Percentiles rank a stretch among this genome's conserved stretches.
Evolutionary conservation across 176 grass and related monocot species (phyloP).

Genomic region (Luzula sylvatica): DNA sequence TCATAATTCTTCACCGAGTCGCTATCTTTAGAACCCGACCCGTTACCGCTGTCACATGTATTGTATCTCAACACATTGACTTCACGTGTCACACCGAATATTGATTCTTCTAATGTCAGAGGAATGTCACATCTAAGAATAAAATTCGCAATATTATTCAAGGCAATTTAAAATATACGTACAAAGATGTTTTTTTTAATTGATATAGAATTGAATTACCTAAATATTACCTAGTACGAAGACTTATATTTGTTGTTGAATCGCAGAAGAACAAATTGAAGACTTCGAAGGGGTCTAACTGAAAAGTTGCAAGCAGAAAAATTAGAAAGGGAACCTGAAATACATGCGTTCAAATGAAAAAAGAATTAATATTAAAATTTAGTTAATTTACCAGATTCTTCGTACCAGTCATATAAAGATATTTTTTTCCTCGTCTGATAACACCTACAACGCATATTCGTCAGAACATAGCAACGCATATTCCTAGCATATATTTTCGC

Average conservation of each 20-base stretch:
- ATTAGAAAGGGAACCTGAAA: neutral
- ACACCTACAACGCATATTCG: slow-evolving; percentile 38
- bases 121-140: slow-evolving; percentile 48
- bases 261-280: slow-evolving; percentile 75
- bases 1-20: slow-evolving; percentile 39
- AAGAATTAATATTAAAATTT: slow-evolving; percentile 11
- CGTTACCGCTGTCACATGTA: slow-evolving; percentile 54
- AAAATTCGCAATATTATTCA: slow-evolving; percentile 10
- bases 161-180: neutral
- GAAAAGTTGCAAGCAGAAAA: neutral
- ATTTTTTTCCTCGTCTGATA: slow-evolving; percentile 84
- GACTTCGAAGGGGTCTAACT: slow-evolving; percentile 86
- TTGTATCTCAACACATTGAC: slow-evolving; percentile 41
- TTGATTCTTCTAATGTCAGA: slow-evolving; percentile 92
- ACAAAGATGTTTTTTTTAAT: neutral
- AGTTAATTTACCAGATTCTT: slow-evolving; percentile 50
- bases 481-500: slow-evolving; percentile 93
- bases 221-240: slow-evolving; percentile 69
- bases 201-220: neutral
- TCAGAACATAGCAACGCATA: slow-evolving; percentile 23
- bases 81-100: slow-evolving; percentile 40
- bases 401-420: slow-evolving; percentile 71
- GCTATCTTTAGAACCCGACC: slow-evolving; percentile 68
- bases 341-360: neutral
- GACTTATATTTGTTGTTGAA: slow-evolving; percentile 30